Percentiles rank a stretch among this genome's conserved stretches.
phyloP scores from a whole-genome alignment of 192 early-diverging fungal genomes.

The Gigaspora rosea region DNA sequence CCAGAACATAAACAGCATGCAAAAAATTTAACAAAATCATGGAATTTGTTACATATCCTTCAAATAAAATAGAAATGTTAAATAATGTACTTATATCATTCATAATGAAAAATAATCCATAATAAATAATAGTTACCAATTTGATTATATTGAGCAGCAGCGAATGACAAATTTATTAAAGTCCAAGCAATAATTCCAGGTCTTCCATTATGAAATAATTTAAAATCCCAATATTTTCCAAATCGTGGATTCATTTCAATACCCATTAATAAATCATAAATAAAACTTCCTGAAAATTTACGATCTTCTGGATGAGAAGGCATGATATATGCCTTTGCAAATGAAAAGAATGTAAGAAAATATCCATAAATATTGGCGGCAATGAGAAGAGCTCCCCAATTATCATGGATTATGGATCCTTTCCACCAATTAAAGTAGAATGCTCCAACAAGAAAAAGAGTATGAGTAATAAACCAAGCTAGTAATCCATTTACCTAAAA shows the following conservation, averaged over 20 bases:
- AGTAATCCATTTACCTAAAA: conserved; percentile 72
- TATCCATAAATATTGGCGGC: conserved; percentile 79
- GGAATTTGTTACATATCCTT: conserved; percentile 70
- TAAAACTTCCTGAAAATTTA: conserved; percentile 72
- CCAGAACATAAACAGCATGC: conserved; percentile 74
- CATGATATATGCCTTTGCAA: conserved; percentile 68
- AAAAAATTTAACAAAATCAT: conserved; percentile 77
- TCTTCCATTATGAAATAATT: conserved; percentile 82
- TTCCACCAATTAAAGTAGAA: conserved; percentile 64
- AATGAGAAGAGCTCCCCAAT: conserved; percentile 72
- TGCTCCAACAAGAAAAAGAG: conserved; percentile 64
- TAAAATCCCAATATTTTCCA: conserved; percentile 78
- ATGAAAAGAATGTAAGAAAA: conserved; percentile 72
- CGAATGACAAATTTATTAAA: conserved; percentile 76
- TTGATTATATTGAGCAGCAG: conserved; percentile 71
- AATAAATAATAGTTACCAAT: conserved; percentile 46
- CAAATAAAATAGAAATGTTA: too few relatives aligned
- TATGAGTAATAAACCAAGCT: conserved; percentile 72
- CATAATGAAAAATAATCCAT: conserved; percentile 23
- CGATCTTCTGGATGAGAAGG: conserved; percentile 76
- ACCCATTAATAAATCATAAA: conserved; percentile 80
- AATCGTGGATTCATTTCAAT: conserved; percentile 83
- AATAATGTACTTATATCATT: not conserved
- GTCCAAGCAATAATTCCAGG: conserved; percentile 88
- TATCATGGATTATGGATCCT: conserved; percentile 69